phyloP scores from a whole-genome alignment of 257 asterid species.

The Solanum habrochaites region DNA sequence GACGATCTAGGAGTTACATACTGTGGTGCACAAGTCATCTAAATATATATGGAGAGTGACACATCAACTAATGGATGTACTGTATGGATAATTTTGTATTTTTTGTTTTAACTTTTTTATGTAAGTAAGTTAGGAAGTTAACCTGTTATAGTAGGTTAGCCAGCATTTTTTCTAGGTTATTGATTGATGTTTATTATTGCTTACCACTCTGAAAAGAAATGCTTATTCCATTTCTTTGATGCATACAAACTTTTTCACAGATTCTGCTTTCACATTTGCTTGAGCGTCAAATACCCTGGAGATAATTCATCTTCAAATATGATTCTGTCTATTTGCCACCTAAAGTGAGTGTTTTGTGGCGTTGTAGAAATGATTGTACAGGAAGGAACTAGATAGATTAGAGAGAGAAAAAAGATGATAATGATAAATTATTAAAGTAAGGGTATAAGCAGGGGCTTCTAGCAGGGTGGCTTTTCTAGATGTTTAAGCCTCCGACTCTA shows the following conservation, averaged over 20 bases:
- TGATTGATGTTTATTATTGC: not conserved
- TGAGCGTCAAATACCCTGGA: not conserved
- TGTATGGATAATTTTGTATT: not conserved
- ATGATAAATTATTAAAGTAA: not conserved
- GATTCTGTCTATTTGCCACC: not conserved
- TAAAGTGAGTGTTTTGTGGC: not conserved
- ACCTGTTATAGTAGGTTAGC: not conserved
- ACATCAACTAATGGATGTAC: not conserved
- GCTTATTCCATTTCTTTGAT: not conserved
- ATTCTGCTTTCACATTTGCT: not conserved
- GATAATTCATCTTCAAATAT: not conserved
- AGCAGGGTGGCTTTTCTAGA: not conserved
- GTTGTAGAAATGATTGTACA: not conserved
- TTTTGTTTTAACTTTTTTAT: not conserved
- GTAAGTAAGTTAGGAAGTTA: not conserved
- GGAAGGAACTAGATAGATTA: not conserved
- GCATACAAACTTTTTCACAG: not conserved
- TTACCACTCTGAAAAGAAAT: not conserved
- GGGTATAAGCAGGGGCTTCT: not conserved
- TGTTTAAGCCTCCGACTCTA: not conserved
- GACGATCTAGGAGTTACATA: not conserved
- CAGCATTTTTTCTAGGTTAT: not conserved
- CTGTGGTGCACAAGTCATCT: not conserved
- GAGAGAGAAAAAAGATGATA: not conserved
- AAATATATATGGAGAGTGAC: not conserved